phyloP scores from a whole-genome alignment of 2,329 filamentous ascomycete species.

The Claviceps digitariae region DNA sequence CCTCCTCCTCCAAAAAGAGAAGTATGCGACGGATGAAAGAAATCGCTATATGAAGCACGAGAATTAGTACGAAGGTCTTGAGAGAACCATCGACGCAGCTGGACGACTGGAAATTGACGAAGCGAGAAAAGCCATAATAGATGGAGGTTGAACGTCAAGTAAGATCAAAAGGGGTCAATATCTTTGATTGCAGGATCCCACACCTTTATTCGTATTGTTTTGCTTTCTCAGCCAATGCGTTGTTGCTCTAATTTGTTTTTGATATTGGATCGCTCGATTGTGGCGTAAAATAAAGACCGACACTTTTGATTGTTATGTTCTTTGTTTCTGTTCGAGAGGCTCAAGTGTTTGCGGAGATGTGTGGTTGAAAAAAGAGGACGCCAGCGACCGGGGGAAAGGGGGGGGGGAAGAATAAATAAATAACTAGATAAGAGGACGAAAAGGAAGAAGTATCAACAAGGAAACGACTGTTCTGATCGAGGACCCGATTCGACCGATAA shows the following conservation, averaged over 20 bases:
- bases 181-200: neutral
- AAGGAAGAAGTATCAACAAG: constrained; percentile 12
- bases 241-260: neutral
- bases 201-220: constrained; percentile 1
- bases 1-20: neutral
- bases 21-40: neutral
- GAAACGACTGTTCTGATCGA: constrained; percentile 26
- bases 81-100: neutral
- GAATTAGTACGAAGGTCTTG: neutral
- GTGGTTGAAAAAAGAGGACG: constrained; percentile 33
- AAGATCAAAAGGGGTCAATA: neutral
- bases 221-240: no score
- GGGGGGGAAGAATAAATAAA: no score
- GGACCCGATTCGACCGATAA: neutral
- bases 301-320: neutral
- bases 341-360: constrained; percentile 16
- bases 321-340: neutral
- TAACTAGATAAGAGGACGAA: no score
- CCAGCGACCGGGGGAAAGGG: no score
- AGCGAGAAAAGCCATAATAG: neutral
- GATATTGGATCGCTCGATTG: neutral
- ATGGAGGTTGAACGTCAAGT: neutral
- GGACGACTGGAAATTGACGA: neutral
- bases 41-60: neutral
- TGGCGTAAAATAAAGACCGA: neutral